Conservation (phyloP, 345 rosid species). For the Rhodamnia argentea region DNA sequence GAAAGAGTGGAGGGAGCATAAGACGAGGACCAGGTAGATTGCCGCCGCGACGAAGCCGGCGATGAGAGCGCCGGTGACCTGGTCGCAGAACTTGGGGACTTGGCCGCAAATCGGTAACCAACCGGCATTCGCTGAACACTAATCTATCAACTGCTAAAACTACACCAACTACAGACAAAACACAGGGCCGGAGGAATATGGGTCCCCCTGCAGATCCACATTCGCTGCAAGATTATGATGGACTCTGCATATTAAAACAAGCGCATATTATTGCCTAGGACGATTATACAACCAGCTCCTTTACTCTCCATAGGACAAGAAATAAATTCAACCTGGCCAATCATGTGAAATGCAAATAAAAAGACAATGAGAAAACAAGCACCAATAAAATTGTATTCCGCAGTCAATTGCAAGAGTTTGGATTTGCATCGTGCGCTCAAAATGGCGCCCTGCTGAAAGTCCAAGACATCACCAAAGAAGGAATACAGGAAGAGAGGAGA, state of each 20-base stretch:
- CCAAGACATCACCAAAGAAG: neutral
- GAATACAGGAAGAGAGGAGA: neutral
- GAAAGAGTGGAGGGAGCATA: slow-evolving; percentile 20
- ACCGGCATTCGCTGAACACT: slow-evolving; percentile 27
- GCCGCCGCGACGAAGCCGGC: slow-evolving; percentile 33
- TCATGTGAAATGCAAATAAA: neutral
- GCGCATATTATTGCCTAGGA: neutral
- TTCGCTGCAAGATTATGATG: neutral
- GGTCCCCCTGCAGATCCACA: neutral
- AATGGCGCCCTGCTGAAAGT: neutral
- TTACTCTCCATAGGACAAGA: neutral
- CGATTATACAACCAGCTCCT: neutral
- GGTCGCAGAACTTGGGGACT: slow-evolving; percentile 39
- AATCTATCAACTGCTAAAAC: neutral
- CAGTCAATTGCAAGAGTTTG: neutral
- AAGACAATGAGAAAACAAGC: neutral
- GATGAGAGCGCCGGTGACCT: slow-evolving; percentile 23
- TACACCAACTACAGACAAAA: neutral
- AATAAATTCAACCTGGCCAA: neutral
- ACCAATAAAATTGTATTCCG: neutral
- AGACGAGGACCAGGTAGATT: slow-evolving; percentile 20
- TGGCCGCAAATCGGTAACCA: slow-evolving; percentile 52
- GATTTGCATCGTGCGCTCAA: neutral
- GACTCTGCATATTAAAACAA: neutral
- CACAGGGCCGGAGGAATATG: accelerated